Conservation (phyloP, 805 yeast species). For the Nakazawaea anatomiae region DNA sequence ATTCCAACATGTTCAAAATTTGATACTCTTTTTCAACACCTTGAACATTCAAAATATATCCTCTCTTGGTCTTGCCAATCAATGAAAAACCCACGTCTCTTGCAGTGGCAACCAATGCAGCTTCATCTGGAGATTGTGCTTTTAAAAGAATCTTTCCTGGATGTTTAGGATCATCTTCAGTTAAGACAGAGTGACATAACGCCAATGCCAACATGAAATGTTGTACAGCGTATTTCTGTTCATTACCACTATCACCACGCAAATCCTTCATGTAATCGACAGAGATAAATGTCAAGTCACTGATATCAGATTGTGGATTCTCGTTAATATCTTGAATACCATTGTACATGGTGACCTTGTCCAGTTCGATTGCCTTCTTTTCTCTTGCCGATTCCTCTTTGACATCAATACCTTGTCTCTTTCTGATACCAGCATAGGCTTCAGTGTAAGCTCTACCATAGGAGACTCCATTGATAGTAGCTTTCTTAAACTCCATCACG, state of each 20-base stretch:
- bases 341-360: constrained; percentile 41
- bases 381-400: constrained; percentile 39
- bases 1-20: constrained; percentile 64
- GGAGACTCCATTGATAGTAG: constrained; percentile 59
- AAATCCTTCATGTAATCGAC: constrained; percentile 60
- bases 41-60: constrained; percentile 60
- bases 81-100: constrained; percentile 71
- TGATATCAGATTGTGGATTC: constrained; percentile 49
- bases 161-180: constrained; percentile 58
- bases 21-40: constrained; percentile 69
- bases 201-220: constrained; percentile 76
- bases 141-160: constrained; percentile 52
- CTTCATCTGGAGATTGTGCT: constrained; percentile 86
- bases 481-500: constrained; percentile 76
- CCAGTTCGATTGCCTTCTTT: constrained; percentile 33
- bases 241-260: constrained; percentile 40
- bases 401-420: constrained; percentile 58
- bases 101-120: constrained; percentile 79
- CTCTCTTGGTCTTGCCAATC: constrained; percentile 59
- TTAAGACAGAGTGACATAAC: constrained; percentile 72
- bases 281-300: constrained; percentile 66
- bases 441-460: constrained; percentile 78
- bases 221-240: constrained; percentile 55
- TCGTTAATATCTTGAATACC: constrained; percentile 27
- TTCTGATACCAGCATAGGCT: constrained; percentile 67